Evolutionary conservation across 345 rosid genomes (phyloP), one percentile per base, ranked within the genome.

Genomic region (Schrenkiella parvula): DNA sequence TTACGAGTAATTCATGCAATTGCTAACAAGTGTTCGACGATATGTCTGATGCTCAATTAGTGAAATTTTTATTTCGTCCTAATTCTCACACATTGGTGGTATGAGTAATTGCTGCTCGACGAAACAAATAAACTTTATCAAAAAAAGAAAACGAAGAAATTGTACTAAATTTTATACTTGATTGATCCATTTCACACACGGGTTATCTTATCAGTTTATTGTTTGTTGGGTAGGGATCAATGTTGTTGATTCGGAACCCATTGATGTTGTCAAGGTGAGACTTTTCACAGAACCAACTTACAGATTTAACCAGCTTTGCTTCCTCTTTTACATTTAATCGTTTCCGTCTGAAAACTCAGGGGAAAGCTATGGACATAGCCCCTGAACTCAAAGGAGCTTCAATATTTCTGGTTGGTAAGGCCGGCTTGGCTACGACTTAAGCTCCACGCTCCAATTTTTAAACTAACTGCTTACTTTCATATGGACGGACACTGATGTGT

Each of bases 321-420:
- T 47, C 65, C 11, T 54, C 55, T 48, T n/a, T n/a, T 32, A 38
- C 10, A 6, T 61, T 76, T 72, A 78, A 81, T 72, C 65, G 63
- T 56, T 73, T 78, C 56, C 56, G 57, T 66, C 50, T 70, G 32
- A 65, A 25, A 67, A 67, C 67, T 68, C 85, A 90, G 96, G 85
- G 78, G 86, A 90, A 79, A 79, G 96, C 93, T n/a, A 50, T 70
- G 70, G 89, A 84, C 68, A 44, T 86, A 22, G 72, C 87, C 5
- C 77, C 91, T 60, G 84, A 70, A 67, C 77, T 90, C 52, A 90
- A 77, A 80, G 97, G 97, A 61, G 87, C 92, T 79, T 86, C 92
- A n/a, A 75, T 93, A 60, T 88, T 84, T 83, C 84, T 93, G 58
- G 75, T 90, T 11, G 97, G 98, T 93, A 77, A 87, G 93, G 50